Percentiles rank a stretch among this genome's conserved stretches.
phyloP scores from a whole-genome alignment of 371 early-diverging fungal species.

The Fennellomyces sp. region DNA sequence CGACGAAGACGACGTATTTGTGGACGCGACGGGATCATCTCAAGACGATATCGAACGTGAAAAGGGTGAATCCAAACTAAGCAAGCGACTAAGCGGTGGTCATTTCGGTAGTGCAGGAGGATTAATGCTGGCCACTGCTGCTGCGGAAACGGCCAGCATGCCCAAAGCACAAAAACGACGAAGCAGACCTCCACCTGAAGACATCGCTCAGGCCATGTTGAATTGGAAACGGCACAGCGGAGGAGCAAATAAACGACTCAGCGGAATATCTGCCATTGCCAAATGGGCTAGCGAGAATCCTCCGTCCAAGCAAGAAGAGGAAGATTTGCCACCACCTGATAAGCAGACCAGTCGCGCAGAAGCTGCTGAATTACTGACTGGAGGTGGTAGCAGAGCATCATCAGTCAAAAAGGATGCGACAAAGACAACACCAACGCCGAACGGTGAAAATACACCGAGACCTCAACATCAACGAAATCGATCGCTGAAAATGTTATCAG shows the following conservation, averaged over 20 bases:
- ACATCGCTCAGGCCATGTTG: conserved; percentile 40
- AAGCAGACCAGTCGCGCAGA: conserved; percentile 4
- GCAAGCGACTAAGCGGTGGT: conserved; percentile 50
- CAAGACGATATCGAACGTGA: conserved; percentile 49
- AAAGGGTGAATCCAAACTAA: conserved; percentile 26
- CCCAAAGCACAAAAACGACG: conserved; percentile 16
- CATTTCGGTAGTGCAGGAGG: conserved; percentile 57
- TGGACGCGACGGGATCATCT: conserved; percentile 39
- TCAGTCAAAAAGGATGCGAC: no score
- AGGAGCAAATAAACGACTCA: conserved; percentile 6
- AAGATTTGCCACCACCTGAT: conserved; percentile 1
- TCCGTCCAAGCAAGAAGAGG: conserved; percentile 7
- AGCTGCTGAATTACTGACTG: conserved; percentile 12
- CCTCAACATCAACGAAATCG: neutral
- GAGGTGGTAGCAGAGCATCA: neutral
- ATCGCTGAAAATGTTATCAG: neutral
- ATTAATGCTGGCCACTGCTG: conserved; percentile 35
- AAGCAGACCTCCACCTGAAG: conserved; percentile 35
- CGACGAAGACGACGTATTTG: conserved; percentile 38
- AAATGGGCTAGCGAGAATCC: neutral
- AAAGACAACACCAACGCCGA: neutral
- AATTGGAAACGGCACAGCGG: conserved; percentile 44
- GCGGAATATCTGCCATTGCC: conserved; percentile 8
- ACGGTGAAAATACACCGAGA: no score
- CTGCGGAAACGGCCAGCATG: conserved; percentile 4